Percentiles rank a stretch among this genome's conserved stretches.
Conservation (phyloP, 2,329 filamentous ascomycete species). For the Sporothrix inflata region DNA sequence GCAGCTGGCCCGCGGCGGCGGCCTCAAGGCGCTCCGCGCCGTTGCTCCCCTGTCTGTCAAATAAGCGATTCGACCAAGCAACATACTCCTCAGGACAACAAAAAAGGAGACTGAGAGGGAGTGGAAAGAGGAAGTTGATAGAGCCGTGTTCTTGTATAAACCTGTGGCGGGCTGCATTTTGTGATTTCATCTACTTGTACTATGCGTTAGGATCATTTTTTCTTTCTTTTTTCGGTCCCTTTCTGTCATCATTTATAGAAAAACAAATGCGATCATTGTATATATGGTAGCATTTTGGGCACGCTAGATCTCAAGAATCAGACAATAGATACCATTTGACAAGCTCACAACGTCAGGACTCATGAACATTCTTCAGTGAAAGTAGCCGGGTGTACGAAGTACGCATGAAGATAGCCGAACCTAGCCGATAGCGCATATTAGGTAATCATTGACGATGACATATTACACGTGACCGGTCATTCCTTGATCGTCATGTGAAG, state of each 20-base stretch:
- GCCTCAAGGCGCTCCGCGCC: conserved; percentile 61
- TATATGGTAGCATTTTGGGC: conserved; percentile 3
- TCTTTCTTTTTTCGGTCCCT: background rate
- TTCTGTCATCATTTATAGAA: conserved; percentile 10
- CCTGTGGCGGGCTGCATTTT: conserved; percentile 13
- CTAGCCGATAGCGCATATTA: background rate
- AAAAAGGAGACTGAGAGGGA: background rate
- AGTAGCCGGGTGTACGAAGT: background rate
- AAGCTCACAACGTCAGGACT: conserved; percentile 5
- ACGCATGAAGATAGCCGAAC: conserved; percentile 22
- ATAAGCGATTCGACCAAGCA: conserved; percentile 31
- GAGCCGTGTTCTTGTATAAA: conserved; percentile 22
- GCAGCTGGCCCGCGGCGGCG: conserved; percentile 69
- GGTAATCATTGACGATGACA: background rate
- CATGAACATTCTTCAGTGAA: background rate
- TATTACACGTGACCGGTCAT: conserved; percentile 19
- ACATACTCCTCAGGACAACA: background rate
- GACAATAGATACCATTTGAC: conserved; percentile 10
- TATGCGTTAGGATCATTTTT: conserved; percentile 10
- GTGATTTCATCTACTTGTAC: background rate
- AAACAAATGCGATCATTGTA: conserved; percentile 22
- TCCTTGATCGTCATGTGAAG: background rate
- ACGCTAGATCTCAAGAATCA: background rate
- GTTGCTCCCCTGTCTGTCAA: conserved; percentile 39
- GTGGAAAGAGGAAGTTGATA: background rate